Evolutionary conservation across 495 filamentous ascomycete genomes (phyloP), one percentile per base, ranked within the genome.

Genomic region (Aspergillus sparsus): DNA sequence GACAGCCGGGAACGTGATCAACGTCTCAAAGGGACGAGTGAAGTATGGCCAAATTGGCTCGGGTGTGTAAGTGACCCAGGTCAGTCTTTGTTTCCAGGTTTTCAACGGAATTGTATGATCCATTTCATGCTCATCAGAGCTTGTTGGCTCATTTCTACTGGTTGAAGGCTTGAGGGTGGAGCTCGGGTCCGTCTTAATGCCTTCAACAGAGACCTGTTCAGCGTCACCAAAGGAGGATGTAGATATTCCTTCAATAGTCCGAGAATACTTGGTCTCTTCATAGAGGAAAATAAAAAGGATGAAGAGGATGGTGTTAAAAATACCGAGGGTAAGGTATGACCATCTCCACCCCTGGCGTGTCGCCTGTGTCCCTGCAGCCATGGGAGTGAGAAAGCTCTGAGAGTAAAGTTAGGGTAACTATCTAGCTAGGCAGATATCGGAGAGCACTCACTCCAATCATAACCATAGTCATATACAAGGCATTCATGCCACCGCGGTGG

Each of bases 1-100:
- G n/a, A 80, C 71, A 1, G 74, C 72, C 5, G 79, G 77, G 49
- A 74, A 76, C 8, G 54, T 68, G 32, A 66, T 10, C 35, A 71
- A 53, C 6, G 70, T 62, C 18, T 66, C 49, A 57, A 76, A 71
- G 13, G 77, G 74, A 13, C 71, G 63, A 49, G 71, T 71, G 39
- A 60, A 67, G 57, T 74, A 64, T 7, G 72, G 70, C 74, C 68
- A 73, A 49, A 74, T 70, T 0, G 74, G 32, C 34, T 72, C 74
- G 0, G 69, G 49, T 0, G 72, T 70, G 16, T 66, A 62, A 0
- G 72, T 72, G 12, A 60, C 4, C 1, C 72, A 34, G 2, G 68
- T 64, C 0, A 76, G 58, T 27, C 71, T 53, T 49, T 66, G 65
- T 12, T 42, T 52, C 71, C 68, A 76, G 6, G 65, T 49, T 6